Conservation (phyloP, 2,329 filamentous ascomycete species). For the Furcasterigmium sp. region DNA sequence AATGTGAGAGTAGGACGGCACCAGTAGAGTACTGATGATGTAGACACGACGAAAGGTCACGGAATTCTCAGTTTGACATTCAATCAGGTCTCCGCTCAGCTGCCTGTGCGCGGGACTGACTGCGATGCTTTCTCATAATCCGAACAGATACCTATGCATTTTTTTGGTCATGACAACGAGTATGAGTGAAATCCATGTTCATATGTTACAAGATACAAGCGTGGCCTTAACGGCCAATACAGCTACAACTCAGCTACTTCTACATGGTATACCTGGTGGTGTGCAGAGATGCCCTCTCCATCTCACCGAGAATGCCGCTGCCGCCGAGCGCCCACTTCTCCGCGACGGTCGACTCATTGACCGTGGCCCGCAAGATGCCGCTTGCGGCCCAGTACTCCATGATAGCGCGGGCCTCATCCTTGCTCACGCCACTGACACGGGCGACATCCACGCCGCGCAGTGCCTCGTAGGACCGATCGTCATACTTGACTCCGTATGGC, state of each 20-base stretch:
- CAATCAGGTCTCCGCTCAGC: no score
- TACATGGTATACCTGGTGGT: not conserved
- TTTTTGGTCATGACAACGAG: not conserved
- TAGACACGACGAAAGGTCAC: not conserved
- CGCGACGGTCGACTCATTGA: constrained; percentile 66
- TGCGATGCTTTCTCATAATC: no score
- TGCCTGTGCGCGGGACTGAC: no score
- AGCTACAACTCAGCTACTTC: not conserved
- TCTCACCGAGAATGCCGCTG: constrained; percentile 76
- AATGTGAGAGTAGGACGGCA: not conserved
- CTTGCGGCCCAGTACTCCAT: constrained; percentile 94
- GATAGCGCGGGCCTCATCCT: constrained; percentile 68
- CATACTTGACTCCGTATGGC: constrained; percentile 52
- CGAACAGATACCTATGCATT: not conserved
- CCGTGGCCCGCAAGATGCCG: constrained; percentile 65
- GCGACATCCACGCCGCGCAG: constrained; percentile 46
- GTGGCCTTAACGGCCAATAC: not conserved
- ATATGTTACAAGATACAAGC: constrained; percentile 3
- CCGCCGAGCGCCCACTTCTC: constrained; percentile 84
- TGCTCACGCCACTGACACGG: constrained; percentile 63
- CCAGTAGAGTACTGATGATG: not conserved
- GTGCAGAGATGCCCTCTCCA: constrained; percentile 61
- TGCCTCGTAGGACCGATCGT: constrained; percentile 48
- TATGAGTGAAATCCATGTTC: not conserved
- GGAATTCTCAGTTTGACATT: no score